Base-by-base conservation (phyloP, 805 yeast genomes). In the Kazachstania bromeliacearum region DNA sequence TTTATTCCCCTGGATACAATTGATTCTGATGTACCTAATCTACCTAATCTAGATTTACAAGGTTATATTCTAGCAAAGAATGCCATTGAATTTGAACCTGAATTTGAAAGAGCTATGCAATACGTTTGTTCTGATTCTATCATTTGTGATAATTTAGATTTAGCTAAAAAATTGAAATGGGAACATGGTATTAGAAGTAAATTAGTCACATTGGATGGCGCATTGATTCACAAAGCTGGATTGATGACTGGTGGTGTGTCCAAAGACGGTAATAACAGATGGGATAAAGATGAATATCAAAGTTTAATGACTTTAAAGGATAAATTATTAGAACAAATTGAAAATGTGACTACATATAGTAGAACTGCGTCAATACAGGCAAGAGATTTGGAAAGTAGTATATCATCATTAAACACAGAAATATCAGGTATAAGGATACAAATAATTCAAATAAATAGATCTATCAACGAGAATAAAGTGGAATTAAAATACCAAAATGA, bases 221-320 rank as follows among this genome's bases (percentile, higher is more conserved):
- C 89, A 0, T 66, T 87, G 21, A 82, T 92, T 32, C 85, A 85
- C 52, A 77, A 75, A 49, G 78, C 89, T 4, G 95, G 95, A 5
- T 66, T 87, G 25, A 85, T 92, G 94, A 81, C 96, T 7, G 96
- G 96, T 55, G 96, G 96, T 45, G 62, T 67, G 20, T 67, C 75
- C 5, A 66, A 66, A n/a, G 65, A 65, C 27, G 52, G 46, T 15
- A 52, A 56, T 20, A 65, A 68, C 38, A 68, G 73, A 43, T 85
- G 94, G 94, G 85, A 78, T 54, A 85, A 80, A 50, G 70, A 73
- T 29, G 83, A 79, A 46, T 70, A 73, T 45, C 71, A 68, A 35
- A 62, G 67, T 16, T 63, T 87, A 44, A 68, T 62, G 38, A 65
- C 69, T 7, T 49, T 77, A 35, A 59, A 64, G 36, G 71, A 66